phyloP scores from a whole-genome alignment of 1,284 basidiomycete species.

The Sporisorium exsertum region DNA sequence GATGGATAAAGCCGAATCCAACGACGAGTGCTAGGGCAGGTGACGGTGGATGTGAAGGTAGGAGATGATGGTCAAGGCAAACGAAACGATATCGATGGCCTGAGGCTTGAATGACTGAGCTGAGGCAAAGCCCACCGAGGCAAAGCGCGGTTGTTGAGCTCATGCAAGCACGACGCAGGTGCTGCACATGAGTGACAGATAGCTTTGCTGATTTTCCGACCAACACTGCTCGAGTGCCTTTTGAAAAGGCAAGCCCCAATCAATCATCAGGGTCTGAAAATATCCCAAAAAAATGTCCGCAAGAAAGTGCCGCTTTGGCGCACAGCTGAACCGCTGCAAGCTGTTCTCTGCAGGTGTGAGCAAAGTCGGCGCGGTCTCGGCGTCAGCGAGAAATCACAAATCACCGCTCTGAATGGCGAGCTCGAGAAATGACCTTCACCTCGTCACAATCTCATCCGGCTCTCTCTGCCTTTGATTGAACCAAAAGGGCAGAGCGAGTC shows the following conservation, averaged over 20 bases:
- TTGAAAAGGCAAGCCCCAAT: background rate
- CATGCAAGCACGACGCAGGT: slow-evolving; percentile 2
- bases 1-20: background rate
- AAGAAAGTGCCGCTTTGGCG: no score
- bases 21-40: background rate
- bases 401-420: slow-evolving; percentile 4
- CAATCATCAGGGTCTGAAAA: background rate
- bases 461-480: background rate
- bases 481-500: background rate
- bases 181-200: background rate
- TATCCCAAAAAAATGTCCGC: background rate
- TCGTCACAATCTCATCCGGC: background rate
- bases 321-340: no score
- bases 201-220: background rate
- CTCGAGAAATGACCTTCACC: background rate
- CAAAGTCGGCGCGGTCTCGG: background rate
- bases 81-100: background rate
- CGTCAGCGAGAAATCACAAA: background rate
- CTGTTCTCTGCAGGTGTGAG: background rate
- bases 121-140: background rate
- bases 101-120: background rate
- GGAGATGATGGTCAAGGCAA: background rate
- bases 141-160: background rate
- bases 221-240: slow-evolving; percentile 2
- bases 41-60: background rate